These are phyloP conservation scores for Heritiera littoralis DNA, from an alignment of 345 rosid species.

Conservation along the genomic window DNA sequence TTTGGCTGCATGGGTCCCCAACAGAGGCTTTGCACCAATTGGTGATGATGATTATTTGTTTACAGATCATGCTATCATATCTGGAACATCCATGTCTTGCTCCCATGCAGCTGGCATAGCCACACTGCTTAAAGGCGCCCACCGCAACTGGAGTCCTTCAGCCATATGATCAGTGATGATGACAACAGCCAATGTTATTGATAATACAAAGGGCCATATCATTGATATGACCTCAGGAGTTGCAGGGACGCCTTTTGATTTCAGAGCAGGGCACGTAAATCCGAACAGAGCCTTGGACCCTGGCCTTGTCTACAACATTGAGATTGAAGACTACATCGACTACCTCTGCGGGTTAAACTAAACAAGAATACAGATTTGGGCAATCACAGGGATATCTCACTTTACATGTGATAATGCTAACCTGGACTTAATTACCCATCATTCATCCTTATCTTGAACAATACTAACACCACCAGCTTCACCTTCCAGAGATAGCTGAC, in stretches of 20 bases:
- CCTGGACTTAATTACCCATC: slow-evolving; percentile 58
- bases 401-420: slow-evolving; percentile 21
- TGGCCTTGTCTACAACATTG: slow-evolving; percentile 5
- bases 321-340: slow-evolving; percentile 9
- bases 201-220: slow-evolving; percentile 25
- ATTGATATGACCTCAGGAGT: slow-evolving; percentile 34
- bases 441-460: slow-evolving; percentile 47
- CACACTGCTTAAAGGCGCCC: slow-evolving; percentile 39
- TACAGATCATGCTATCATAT: slow-evolving; percentile 37
- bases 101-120: slow-evolving; percentile 48
- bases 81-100: slow-evolving; percentile 52
- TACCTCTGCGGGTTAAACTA: slow-evolving; percentile 14
- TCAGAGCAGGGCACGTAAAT: slow-evolving; percentile 18
- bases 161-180: slow-evolving; percentile 56
- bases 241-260: slow-evolving; percentile 40
- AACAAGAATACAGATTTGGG: slow-evolving; percentile 36
- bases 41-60: slow-evolving; percentile 32
- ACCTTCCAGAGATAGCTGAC: slow-evolving; percentile 45
- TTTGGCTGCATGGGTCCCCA: slow-evolving; percentile 47
- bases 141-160: slow-evolving; percentile 42
- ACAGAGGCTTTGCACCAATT: slow-evolving; percentile 29
- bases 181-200: slow-evolving; percentile 41
- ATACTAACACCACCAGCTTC: slow-evolving; percentile 39
- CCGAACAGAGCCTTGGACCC: slow-evolving; percentile 18
- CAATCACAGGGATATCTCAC: slow-evolving; percentile 25